Conservation (phyloP, 140 eudicot genomes). For the Cichorium intybus region DNA sequence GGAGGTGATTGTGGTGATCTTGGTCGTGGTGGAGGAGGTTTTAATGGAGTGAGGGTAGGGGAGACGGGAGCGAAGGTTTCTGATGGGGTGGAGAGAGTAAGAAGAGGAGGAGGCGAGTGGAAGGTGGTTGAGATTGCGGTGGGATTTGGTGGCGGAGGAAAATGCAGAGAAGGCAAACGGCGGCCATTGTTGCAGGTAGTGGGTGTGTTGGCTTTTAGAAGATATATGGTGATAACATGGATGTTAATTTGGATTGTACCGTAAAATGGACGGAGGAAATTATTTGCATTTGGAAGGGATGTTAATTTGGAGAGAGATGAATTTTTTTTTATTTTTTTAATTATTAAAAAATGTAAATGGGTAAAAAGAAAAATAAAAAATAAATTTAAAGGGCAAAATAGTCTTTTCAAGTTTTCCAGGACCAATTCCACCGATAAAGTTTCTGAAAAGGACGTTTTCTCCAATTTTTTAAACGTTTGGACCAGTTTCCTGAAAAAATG, state of each 20-base stretch:
- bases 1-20: slow-evolving; percentile 62
- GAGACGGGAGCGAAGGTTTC: slow-evolving; percentile 25
- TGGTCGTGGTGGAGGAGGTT: slow-evolving; percentile 51
- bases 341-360: too few species aligned
- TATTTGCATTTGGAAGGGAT: too few species aligned
- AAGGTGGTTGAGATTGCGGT: slow-evolving; percentile 9
- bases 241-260: slow-evolving; percentile 16
- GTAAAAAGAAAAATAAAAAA: too few species aligned
- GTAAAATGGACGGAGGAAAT: slow-evolving; percentile 30
- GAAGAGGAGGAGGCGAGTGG: slow-evolving; percentile 31
- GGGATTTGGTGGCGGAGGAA: slow-evolving; percentile 39
- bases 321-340: too few species aligned
- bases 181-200: slow-evolving; percentile 29
- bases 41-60: slow-evolving; percentile 29
- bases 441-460: too few species aligned
- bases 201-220: neutral
- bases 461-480: too few species aligned
- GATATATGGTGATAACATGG: slow-evolving; percentile 12
- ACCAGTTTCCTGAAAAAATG: too few species aligned
- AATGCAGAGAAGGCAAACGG: slow-evolving; percentile 42
- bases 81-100: slow-evolving; percentile 19
- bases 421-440: too few species aligned
- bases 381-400: too few species aligned
- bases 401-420: too few species aligned
- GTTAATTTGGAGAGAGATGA: too few species aligned